Conservation (phyloP, 2,329 filamentous ascomycete genomes). For the Botrytis fragariae region DNA sequence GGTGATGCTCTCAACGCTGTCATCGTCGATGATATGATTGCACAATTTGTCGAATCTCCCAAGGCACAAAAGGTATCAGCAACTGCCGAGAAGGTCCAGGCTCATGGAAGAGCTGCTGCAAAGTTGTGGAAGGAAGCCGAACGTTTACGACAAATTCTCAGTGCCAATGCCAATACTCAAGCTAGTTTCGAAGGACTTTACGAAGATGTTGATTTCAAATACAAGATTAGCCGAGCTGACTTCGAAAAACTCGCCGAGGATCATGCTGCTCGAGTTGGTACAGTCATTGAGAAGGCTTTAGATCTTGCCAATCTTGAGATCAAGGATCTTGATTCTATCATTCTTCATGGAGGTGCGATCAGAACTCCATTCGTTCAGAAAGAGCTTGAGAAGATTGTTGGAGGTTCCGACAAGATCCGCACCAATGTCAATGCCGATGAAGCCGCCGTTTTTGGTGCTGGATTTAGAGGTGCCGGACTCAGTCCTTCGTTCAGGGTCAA, state of each 20-base stretch:
- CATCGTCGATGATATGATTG: slow-evolving; percentile 85
- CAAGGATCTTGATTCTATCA: slow-evolving; percentile 79
- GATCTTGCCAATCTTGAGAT: slow-evolving; percentile 69
- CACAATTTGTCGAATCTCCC: slow-evolving; percentile 70
- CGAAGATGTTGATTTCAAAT: slow-evolving; percentile 90
- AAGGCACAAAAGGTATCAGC: slow-evolving; percentile 64
- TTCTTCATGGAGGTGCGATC: slow-evolving; percentile 86
- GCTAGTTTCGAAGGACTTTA: slow-evolving; percentile 85
- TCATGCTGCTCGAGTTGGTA: slow-evolving; percentile 65
- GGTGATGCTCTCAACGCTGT: slow-evolving; percentile 86
- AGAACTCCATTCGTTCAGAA: slow-evolving; percentile 94
- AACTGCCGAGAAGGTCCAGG: slow-evolving; percentile 60
- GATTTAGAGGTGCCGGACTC: slow-evolving; percentile 87
- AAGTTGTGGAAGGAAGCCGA: slow-evolving; percentile 94
- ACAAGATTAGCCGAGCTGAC: slow-evolving; percentile 75
- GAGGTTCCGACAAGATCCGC: slow-evolving; percentile 74
- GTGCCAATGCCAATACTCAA: slow-evolving; percentile 81
- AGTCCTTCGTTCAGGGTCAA: slow-evolving; percentile 97
- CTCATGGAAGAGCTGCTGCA: slow-evolving; percentile 79
- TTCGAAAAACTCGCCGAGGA: slow-evolving; percentile 76
- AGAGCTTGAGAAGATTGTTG: slow-evolving; percentile 73
- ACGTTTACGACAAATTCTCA: slow-evolving; percentile 81
- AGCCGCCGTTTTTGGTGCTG: slow-evolving; percentile 91
- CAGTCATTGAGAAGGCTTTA: slow-evolving; percentile 72
- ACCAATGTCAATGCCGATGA: slow-evolving; percentile 97